A percentile compares a stretch with the other conserved stretches of the same genome.
phyloP scores from a whole-genome alignment of 1,284 basidiomycete genomes.

The Malassezia psittaci region DNA sequence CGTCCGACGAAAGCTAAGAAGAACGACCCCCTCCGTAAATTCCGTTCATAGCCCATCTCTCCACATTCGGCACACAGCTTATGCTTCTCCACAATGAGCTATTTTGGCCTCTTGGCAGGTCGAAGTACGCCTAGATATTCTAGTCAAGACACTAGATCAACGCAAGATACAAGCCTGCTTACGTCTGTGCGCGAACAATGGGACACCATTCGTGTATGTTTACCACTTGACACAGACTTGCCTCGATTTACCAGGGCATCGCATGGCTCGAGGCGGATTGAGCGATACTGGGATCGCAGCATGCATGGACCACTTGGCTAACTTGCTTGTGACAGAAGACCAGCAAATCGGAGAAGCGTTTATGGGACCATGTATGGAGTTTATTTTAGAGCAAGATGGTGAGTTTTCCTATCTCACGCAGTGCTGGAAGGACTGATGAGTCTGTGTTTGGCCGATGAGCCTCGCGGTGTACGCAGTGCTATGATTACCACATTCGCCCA shows the following conservation, averaged over 20 bases:
- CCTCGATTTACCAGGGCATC: neutral
- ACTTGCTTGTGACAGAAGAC: slow-evolving; percentile 1
- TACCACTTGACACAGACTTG: neutral
- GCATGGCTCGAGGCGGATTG: neutral
- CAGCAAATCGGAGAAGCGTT: neutral
- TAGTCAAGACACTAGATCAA: neutral
- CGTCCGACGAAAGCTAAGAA: slow-evolving; percentile 1
- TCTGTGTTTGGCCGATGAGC: slow-evolving; percentile 9
- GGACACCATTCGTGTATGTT: neutral
- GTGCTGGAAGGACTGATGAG: slow-evolving; percentile 1
- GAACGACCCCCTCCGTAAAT: slow-evolving; percentile 14
- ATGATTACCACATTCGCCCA: neutral
- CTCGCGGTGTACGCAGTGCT: neutral
- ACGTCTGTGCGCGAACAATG: neutral
- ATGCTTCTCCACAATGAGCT: neutral
- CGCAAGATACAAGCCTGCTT: neutral
- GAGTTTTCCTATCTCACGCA: neutral
- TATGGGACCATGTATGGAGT: slow-evolving; percentile 7
- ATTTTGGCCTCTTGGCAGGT: neutral
- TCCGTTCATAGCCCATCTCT: slow-evolving; percentile 7
- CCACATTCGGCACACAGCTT: neutral
- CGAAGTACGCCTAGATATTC: too few relatives aligned
- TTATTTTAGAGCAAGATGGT: slow-evolving; percentile 5
- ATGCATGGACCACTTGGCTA: neutral
- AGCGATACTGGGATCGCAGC: neutral